phyloP scores from a whole-genome alignment of 345 rosid genomes.

The Bruguiera gymnorhiza region DNA sequence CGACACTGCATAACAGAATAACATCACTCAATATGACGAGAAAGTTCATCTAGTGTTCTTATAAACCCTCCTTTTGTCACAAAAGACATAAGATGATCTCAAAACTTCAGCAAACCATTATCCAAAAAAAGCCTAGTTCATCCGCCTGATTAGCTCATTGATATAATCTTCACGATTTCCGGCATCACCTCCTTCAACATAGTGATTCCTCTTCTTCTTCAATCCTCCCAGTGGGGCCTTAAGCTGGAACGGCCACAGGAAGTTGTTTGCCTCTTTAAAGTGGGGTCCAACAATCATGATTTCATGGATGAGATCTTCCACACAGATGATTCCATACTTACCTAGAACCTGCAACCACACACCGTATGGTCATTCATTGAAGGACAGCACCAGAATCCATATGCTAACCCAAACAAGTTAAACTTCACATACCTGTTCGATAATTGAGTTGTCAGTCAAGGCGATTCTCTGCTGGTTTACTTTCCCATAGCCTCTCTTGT shows the following conservation, averaged over 20 bases:
- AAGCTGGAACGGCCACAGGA: slow-evolving; percentile 79
- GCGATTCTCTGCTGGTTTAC: slow-evolving; percentile 59
- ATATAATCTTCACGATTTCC: slow-evolving; percentile 80
- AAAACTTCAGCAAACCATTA: neutral
- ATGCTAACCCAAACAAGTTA: neutral
- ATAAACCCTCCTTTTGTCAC: neutral
- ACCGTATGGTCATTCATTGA: neutral
- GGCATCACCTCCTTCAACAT: slow-evolving; percentile 91
- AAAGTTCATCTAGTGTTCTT: too few species aligned
- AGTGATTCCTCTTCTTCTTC: slow-evolving; percentile 82
- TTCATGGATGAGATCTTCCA: slow-evolving; percentile 82
- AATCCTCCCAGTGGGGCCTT: slow-evolving; percentile 79
- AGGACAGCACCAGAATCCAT: neutral
- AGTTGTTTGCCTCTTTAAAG: slow-evolving; percentile 82
- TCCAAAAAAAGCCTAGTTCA: slow-evolving; percentile 49
- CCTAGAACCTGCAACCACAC: slow-evolving; percentile 54
- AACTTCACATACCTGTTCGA: slow-evolving; percentile 45
- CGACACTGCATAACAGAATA: too few species aligned
- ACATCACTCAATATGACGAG: too few species aligned
- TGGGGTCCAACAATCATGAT: slow-evolving; percentile 86
- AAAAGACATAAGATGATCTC: neutral
- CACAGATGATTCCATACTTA: slow-evolving; percentile 60
- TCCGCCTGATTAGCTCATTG: slow-evolving; percentile 79
- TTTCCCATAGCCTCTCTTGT: slow-evolving; percentile 82
- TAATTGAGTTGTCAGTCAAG: slow-evolving; percentile 60